Evolutionary conservation across 805 yeast genomes (phyloP), one percentile per base, ranked within the genome.

Genomic region (Saccharomycopsis vini): DNA sequence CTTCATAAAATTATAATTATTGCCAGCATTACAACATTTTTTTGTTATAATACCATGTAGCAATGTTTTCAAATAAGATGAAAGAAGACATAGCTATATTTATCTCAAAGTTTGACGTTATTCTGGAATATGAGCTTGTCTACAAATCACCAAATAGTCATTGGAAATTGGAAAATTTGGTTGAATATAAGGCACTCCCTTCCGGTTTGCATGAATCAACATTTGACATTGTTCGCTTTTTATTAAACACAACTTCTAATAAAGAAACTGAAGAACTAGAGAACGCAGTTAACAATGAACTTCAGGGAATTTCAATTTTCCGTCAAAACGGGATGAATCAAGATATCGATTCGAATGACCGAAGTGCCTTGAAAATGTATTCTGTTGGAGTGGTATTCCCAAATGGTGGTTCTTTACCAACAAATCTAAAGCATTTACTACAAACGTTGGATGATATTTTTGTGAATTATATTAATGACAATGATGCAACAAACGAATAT

Each of bases 91-190:
- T n/a, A n/a, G n/a, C n/a, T n/a, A n/a, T n/a, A n/a, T 32, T 32
- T 32, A n/a, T 49, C 16, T 40, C 37, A 22, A 48, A 48, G 22
- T 48, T 48, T 36, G 51, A 48, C 30, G 33, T 48, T 19, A 18
- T 30, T 13, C 32, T 36, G 19, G 51, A 49, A 6, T 44, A 45
- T 31, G 20, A 35, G 9, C 20, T 39, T 9, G 35, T 48, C 12
- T 40, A 42, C 31, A 28, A 31, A 7, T 28, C 37, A n/a, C 16
- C 39, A 16, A n/a, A n/a, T 24, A 12, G 29, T 6, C 10, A 24
- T 6, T 7, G 6, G 29, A 24, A 6, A 24, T 12, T 7, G 29
- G 6, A 24, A 7, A 6, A 24, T 24, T 12, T 24, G 29, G 16
- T 48, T 3, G 51, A 45, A 35, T 43, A 42, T 34, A 28, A 39